These are phyloP conservation scores for Vigna nakashimae DNA, from an alignment of 306 rosid species.

Conservation along the genomic window DNA sequence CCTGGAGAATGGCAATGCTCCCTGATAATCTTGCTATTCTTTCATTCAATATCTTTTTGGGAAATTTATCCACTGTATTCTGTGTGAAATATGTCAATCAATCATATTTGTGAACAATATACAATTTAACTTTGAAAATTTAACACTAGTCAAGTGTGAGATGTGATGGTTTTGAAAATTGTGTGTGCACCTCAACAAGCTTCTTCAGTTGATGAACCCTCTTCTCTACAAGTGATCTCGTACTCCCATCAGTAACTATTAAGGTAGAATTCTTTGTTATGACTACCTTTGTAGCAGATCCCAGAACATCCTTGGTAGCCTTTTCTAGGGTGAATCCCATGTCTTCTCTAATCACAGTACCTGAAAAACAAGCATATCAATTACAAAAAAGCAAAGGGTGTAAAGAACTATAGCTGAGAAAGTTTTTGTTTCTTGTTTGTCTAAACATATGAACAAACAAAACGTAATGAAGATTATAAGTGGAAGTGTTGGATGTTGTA, in stretches of 20 bases:
- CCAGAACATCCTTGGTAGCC: slow-evolving; percentile 64
- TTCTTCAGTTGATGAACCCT: slow-evolving; percentile 71
- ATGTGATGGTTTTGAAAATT: slow-evolving; percentile 25
- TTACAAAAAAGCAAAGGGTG: slow-evolving; percentile 12
- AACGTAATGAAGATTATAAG: slow-evolving; percentile 31
- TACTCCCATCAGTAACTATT: slow-evolving; percentile 84
- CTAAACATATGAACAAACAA: neutral
- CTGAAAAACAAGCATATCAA: slow-evolving; percentile 52
- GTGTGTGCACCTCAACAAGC: slow-evolving; percentile 71
- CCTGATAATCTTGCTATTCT: slow-evolving; percentile 91
- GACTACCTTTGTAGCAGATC: slow-evolving; percentile 75
- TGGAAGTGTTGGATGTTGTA: slow-evolving; percentile 49
- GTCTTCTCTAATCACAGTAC: slow-evolving; percentile 88
- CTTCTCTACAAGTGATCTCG: slow-evolving; percentile 64
- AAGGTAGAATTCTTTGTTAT: slow-evolving; percentile 84
- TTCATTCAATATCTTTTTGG: slow-evolving; percentile 81
- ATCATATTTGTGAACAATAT: too few relatives aligned
- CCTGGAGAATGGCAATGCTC: slow-evolving; percentile 91
- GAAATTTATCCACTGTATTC: slow-evolving; percentile 84
- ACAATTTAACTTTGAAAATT: neutral
- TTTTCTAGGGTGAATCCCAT: slow-evolving; percentile 78
- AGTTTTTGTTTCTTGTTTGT: neutral
- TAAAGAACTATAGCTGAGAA: too few relatives aligned
- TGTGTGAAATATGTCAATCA: slow-evolving; percentile 50
- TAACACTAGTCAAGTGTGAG: neutral